These are phyloP conservation scores for Sonneratia caseolaris DNA, from an alignment of 345 rosid genomes.

Conservation along the genomic window DNA sequence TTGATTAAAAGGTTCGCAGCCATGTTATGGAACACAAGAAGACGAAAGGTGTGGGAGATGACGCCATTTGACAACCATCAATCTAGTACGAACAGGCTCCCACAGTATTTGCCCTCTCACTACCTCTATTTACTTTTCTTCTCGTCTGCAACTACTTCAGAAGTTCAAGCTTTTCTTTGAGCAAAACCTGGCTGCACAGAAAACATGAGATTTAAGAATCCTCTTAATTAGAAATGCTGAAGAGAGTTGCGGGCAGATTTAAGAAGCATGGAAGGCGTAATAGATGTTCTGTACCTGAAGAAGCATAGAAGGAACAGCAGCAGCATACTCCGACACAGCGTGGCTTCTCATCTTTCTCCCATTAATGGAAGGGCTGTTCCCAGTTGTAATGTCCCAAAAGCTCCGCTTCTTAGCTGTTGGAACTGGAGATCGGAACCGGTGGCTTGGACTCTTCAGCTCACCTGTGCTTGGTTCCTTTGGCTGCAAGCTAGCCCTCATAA, in stretches of 20 bases:
- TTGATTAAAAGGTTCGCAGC: not conserved
- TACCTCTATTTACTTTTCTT: too few relatives aligned
- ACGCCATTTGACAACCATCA: too few relatives aligned
- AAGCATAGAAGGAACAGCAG: conserved; percentile 71
- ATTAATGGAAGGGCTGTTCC: conserved; percentile 60
- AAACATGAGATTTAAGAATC: not conserved
- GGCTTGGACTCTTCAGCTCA: conserved; percentile 67
- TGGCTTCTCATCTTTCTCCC: conserved; percentile 79
- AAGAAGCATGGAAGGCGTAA: conserved; percentile 14
- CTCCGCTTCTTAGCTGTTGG: conserved; percentile 69
- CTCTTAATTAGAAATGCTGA: not conserved
- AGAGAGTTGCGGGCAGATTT: not conserved
- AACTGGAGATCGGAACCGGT: conserved; percentile 71
- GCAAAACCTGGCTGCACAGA: conserved; percentile 78
- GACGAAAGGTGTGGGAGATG: not conserved
- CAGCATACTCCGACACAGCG: conserved; percentile 32
- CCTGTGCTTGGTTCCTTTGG: conserved; percentile 43
- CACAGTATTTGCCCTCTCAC: too few relatives aligned
- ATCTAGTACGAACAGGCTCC: too few relatives aligned
- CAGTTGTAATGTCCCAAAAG: conserved; percentile 80
- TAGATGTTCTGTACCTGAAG: conserved; percentile 49
- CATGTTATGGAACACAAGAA: not conserved
- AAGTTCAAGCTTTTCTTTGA: conserved; percentile 40
- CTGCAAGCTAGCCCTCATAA: conserved; percentile 49
- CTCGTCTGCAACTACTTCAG: too few relatives aligned